These are phyloP conservation scores for Scolecobasidium constrictum DNA, from an alignment of 2,329 filamentous ascomycete species.

Conservation along the genomic window DNA sequence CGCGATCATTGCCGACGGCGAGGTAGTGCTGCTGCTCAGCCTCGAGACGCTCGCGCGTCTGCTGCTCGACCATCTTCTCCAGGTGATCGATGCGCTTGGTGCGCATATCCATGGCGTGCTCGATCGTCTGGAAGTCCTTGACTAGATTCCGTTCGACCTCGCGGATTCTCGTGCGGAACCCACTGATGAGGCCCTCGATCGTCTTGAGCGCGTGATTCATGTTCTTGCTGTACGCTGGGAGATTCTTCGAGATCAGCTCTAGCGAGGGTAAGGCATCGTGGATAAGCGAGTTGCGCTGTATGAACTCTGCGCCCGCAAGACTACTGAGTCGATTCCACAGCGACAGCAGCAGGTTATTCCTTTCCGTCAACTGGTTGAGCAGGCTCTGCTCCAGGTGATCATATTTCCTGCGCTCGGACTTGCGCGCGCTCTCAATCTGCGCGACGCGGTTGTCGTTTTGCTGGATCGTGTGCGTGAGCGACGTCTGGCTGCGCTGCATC, in stretches of 20 bases:
- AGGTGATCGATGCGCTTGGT: constrained; percentile 80
- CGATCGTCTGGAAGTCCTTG: constrained; percentile 80
- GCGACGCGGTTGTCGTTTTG: constrained; percentile 75
- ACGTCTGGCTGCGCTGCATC: constrained; percentile 76
- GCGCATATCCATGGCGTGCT: constrained; percentile 67
- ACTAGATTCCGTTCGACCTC: constrained; percentile 80
- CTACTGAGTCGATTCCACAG: constrained; percentile 82
- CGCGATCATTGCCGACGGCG: neutral
- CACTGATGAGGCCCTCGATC: constrained; percentile 67
- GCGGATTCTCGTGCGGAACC: constrained; percentile 71
- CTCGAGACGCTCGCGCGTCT: constrained; percentile 33
- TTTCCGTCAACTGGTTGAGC: constrained; percentile 78
- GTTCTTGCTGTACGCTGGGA: constrained; percentile 84
- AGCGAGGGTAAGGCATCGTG: constrained; percentile 78
- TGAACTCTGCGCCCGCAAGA: constrained; percentile 86
- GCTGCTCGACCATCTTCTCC: constrained; percentile 57
- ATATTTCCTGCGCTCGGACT: constrained; percentile 67
- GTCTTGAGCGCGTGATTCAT: constrained; percentile 77
- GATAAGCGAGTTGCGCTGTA: constrained; percentile 77
- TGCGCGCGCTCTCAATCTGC: constrained; percentile 74
- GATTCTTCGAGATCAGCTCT: constrained; percentile 74
- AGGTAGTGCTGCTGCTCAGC: constrained; percentile 21
- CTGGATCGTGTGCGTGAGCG: constrained; percentile 74
- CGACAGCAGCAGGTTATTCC: constrained; percentile 77
- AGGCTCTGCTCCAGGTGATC: constrained; percentile 66